Evolutionary conservation across 1,139 yeast genomes (phyloP).

Genomic region (Magnusiomyces suaveolens): DNA sequence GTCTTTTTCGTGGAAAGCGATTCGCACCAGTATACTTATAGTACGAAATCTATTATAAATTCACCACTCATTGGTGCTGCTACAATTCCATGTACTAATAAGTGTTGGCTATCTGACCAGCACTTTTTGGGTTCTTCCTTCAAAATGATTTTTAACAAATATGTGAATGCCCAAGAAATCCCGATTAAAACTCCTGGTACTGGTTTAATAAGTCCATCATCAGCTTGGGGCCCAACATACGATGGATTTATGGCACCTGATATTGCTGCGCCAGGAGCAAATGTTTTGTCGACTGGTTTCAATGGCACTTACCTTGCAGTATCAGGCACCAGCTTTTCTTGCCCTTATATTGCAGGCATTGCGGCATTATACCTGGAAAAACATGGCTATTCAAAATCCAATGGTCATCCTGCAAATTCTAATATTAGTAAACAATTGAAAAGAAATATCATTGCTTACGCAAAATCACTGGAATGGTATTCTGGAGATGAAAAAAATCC

Average conservation of each 20-base stretch:
- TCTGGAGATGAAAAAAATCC: conserved; percentile 6
- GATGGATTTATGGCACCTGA: conserved; percentile 20
- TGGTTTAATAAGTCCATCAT: conserved; percentile 10
- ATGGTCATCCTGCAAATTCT: conserved; percentile 6
- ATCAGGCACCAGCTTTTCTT: conserved; percentile 15
- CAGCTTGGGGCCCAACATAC: conserved; percentile 21
- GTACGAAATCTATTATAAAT: not conserved
- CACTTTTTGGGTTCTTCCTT: conserved; percentile 1
- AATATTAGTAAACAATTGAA: conserved; percentile 10
- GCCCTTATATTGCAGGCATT: conserved; percentile 21
- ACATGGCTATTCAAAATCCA: conserved; percentile 8
- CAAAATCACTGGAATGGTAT: conserved; percentile 12
- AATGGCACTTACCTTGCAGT: conserved; percentile 5
- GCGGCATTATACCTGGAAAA: conserved; percentile 18
- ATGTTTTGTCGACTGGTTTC: conserved; percentile 6
- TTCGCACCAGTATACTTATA: conserved; percentile 1
- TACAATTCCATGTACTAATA: not conserved
- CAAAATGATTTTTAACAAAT: conserved; percentile 3
- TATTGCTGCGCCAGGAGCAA: conserved; percentile 21
- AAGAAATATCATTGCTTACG: conserved; percentile 12
- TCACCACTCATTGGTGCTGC: conserved; percentile 6
- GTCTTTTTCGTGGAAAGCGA: not conserved
- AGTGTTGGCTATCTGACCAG: conserved; percentile 1
- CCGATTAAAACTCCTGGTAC: conserved; percentile 2
- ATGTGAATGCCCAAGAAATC: conserved; percentile 1